A percentile compares a stretch with the other conserved stretches of the same genome.
These are phyloP conservation scores for Brassica nigra DNA, from an alignment of 345 rosid genomes.

Conservation along the genomic window DNA sequence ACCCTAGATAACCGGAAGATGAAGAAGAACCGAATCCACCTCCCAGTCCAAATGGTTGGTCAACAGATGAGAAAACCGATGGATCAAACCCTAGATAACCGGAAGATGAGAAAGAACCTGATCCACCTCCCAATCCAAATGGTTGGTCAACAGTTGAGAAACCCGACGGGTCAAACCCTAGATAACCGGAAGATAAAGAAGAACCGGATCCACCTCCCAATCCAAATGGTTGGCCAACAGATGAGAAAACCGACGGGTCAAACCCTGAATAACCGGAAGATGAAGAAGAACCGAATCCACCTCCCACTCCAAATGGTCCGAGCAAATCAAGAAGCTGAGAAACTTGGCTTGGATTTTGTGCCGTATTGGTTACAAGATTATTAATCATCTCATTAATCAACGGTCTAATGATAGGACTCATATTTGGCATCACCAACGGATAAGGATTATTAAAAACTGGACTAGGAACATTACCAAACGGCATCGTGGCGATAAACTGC, in stretches of 20 bases:
- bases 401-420: neutral
- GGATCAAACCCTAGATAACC: constrained; percentile 21
- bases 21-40: constrained; percentile 18
- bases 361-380: constrained; percentile 21
- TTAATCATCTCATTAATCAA: constrained; percentile 17
- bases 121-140: neutral
- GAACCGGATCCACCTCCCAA: neutral
- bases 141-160: neutral
- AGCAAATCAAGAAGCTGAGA: constrained; percentile 20
- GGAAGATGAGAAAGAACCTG: constrained; percentile 6
- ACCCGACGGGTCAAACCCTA: neutral
- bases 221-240: too few relatives aligned
- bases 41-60: constrained; percentile 10
- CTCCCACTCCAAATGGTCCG: constrained; percentile 20
- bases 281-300: neutral
- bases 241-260: neutral
- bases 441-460: constrained; percentile 14
- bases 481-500: neutral
- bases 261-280: neutral
- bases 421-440: neutral
- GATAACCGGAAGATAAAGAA: neutral
- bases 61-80: constrained; percentile 13
- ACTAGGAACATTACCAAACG: neutral
- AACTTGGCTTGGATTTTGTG: constrained; percentile 29
- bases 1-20: constrained; percentile 1